Evolutionary conservation across 768 basidiomycete species (phyloP), one percentile per base, ranked within the genome.

Genomic region (Bullera alba): DNA sequence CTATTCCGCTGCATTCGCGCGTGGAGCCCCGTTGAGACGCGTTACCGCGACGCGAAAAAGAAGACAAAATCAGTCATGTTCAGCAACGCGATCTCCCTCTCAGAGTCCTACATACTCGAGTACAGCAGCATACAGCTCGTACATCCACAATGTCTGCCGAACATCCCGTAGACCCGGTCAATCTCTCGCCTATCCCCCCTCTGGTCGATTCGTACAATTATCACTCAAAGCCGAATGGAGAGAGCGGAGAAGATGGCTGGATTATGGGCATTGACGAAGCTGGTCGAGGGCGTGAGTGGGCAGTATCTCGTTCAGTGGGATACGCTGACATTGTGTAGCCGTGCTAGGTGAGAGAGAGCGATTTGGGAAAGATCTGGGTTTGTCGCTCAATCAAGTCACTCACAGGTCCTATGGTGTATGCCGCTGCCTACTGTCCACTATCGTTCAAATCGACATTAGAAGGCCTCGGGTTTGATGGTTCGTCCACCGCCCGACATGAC

Each of bases 251-350:
- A 17, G 57, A 62, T 48, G 85, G 86, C 0, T 95, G 92, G 75
- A 87, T 96, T 42, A 83, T 99, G 43, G 95, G 95, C 21, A 91
- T 99, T n/a, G 95, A 99, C 71, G 95, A 99, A 70, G 95, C 95
- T 0, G 95, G 95, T 0, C 79, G 95, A 48, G 95, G 95, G 0
- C 95, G 70, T 72, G 49, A 55, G 70, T 69, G 12, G 2, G 34
- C 19, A n/a, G 47, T 15, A 21, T 50, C 21, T 50, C 41, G 5
- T 16, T 5, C 16, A 10, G 22, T 15, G 17, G 10, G 23, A 27
- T 19, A 23, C 26, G 41, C 34, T 25, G 39, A 36, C 30, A 38
- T 41, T 6, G 10, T 42, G 29, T 30, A 67, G 68, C 93, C 19
- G 93, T 93, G 1, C 76, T 99, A 0, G 93, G 92, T 75, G 22